Evolutionary conservation across 768 basidiomycete species (phyloP).

Genomic region (Panaeolus papilionaceus): DNA sequence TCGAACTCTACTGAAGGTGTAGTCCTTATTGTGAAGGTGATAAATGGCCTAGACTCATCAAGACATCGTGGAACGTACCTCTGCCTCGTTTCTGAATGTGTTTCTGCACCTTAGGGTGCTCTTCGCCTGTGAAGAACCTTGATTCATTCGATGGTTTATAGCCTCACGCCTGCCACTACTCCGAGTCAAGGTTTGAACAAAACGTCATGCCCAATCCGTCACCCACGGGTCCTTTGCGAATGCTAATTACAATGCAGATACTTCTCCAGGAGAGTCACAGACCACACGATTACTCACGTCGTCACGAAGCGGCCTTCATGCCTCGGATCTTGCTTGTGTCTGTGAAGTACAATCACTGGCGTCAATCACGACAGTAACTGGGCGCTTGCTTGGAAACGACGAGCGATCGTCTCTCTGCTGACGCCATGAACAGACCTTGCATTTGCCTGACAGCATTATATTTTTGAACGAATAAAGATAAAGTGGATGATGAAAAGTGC

Average conservation of each 20-base stretch:
- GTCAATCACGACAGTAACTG: not conserved
- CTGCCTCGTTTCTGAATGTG: not conserved
- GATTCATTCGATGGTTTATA: not conserved
- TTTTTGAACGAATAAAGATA: not conserved
- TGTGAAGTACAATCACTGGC: not conserved
- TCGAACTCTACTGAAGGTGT: not conserved
- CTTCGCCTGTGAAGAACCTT: not conserved
- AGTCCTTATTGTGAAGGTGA: not conserved
- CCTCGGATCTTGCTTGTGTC: not conserved
- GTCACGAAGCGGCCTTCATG: not conserved
- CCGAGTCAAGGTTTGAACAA: constrained; percentile 5
- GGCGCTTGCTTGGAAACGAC: not conserved
- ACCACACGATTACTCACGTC: not conserved
- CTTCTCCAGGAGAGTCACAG: not conserved
- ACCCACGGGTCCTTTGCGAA: not conserved
- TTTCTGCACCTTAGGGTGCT: not conserved
- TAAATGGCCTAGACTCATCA: not conserved
- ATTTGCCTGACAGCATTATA: no score
- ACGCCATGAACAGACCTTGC: no score
- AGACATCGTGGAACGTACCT: not conserved
- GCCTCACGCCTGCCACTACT: not conserved
- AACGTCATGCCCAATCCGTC: not conserved
- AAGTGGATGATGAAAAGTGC: not conserved
- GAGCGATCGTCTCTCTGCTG: no score
- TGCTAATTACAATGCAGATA: not conserved